A percentile compares a stretch with the other conserved stretches of the same genome.
These are phyloP conservation scores for Piper longum DNA, from an alignment of 164 flowering plant species.

Conservation along the genomic window DNA sequence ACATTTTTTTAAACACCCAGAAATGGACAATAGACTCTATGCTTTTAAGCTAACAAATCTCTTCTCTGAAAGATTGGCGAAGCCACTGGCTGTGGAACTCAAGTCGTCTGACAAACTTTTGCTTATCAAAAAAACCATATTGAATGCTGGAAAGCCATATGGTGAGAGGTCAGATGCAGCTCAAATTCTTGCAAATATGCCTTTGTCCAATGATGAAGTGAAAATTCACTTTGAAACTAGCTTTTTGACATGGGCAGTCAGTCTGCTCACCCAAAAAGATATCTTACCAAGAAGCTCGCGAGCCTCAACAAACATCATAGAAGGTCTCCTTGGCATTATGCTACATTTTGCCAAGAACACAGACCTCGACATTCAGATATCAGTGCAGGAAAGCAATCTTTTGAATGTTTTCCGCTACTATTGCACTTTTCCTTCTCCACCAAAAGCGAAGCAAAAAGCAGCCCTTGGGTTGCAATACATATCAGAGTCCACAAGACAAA, in stretches of 20 bases:
- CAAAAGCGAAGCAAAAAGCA: conserved; percentile 35
- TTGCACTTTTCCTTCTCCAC: conserved; percentile 17
- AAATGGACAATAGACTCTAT: conserved; percentile 25
- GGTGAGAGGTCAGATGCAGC: conserved; percentile 41
- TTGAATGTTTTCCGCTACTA: conserved; percentile 27
- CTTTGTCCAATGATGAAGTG: conserved; percentile 34
- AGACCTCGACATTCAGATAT: conserved; percentile 19
- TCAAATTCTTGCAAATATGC: conserved; percentile 40
- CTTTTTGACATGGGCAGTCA: conserved; percentile 28
- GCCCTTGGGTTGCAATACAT: conserved; percentile 39
- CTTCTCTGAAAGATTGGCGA: conserved; percentile 31
- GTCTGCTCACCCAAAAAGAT: conserved; percentile 16
- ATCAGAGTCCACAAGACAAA: conserved; percentile 25
- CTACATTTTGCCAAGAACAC: conserved; percentile 27
- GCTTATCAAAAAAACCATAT: conserved; percentile 26
- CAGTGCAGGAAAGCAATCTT: conserved; percentile 24
- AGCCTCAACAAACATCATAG: conserved; percentile 21
- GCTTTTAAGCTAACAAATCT: conserved; percentile 30
- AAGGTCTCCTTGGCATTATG: conserved; percentile 49
- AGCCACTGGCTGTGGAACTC: conserved; percentile 25
- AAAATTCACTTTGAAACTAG: conserved; percentile 23
- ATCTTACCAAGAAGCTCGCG: conserved; percentile 13
- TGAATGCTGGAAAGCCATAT: conserved; percentile 15
- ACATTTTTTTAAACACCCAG: conserved; percentile 30
- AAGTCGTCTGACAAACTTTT: conserved; percentile 20